These are phyloP conservation scores for Nitzschia inconspicua DNA, from an alignment of 108 stramenopile species.

Conservation along the genomic window DNA sequence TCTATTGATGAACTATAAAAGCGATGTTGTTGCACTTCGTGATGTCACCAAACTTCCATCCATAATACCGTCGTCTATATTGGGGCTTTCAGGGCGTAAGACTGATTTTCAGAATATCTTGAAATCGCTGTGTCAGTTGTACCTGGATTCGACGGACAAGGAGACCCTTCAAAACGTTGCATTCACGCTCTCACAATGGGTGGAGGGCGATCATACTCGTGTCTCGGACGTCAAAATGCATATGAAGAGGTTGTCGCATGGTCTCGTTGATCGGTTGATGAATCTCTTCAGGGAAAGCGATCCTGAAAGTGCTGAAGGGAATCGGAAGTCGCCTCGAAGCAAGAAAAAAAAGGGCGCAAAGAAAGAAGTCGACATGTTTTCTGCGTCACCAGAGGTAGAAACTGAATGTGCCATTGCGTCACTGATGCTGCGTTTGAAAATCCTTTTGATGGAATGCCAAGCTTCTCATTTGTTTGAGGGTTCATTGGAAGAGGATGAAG, in stretches of 20 bases:
- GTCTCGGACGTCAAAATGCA: conserved; percentile 55
- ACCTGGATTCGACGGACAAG: conserved; percentile 61
- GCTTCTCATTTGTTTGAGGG: conserved; percentile 22
- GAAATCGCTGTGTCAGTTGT: conserved; percentile 61
- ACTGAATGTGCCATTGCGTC: conserved; percentile 54
- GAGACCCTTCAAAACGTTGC: conserved; percentile 55
- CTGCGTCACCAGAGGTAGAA: conserved; percentile 31
- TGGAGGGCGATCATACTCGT: conserved; percentile 63
- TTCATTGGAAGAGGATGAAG: conserved; percentile 32
- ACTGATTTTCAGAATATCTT: conserved; percentile 59
- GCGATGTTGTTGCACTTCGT: conserved; percentile 59
- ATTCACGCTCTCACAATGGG: conserved; percentile 45
- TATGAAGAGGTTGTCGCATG: conserved; percentile 43
- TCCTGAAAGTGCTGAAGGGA: conserved; percentile 6
- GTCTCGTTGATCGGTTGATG: conserved; percentile 55
- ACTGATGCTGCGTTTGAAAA: conserved; percentile 54
- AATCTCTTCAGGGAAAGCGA: conserved; percentile 40
- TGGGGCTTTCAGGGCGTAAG: conserved; percentile 69
- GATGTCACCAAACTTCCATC: conserved; percentile 65
- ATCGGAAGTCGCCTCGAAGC: neutral
- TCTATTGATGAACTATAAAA: conserved; percentile 70
- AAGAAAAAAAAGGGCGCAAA: neutral
- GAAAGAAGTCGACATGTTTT: neutral
- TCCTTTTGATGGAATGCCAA: conserved; percentile 49
- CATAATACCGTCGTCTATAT: conserved; percentile 62